Evolutionary conservation across 352 stramenopile species (phyloP).

Genomic region (Aphanomyces cochlioides): DNA sequence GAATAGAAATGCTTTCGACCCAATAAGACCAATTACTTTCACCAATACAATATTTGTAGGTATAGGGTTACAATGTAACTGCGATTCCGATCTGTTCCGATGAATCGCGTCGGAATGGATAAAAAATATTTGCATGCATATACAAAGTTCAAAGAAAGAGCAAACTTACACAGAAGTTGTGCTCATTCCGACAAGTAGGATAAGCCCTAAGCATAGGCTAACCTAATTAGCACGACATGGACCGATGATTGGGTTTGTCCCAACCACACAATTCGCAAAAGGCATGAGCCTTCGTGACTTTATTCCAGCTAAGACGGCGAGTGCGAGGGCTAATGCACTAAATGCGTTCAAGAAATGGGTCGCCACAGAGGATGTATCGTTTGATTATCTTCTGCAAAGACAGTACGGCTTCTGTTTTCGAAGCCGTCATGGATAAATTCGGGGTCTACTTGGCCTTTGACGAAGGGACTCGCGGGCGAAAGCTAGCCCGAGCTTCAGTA

Average conservation of each 20-base stretch:
- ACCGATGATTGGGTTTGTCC: not conserved
- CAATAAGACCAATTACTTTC: not conserved
- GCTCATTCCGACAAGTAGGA: slow-evolving; percentile 3
- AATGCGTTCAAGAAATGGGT: slow-evolving; percentile 4
- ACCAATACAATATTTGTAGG: slow-evolving; percentile 1
- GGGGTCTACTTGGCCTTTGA: not conserved
- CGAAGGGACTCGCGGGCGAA: not conserved
- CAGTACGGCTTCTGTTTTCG: not conserved
- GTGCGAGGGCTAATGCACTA: not conserved
- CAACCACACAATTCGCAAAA: not conserved
- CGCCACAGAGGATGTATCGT: not conserved
- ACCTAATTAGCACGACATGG: not conserved
- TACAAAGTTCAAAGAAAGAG: not conserved
- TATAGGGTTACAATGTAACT: not conserved
- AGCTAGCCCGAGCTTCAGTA: not conserved
- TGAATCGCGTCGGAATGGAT: slow-evolving; percentile 5
- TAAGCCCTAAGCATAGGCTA: too few relatives aligned
- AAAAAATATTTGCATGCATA: not conserved
- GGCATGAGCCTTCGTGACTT: not conserved
- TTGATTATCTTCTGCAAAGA: not conserved
- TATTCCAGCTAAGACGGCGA: not conserved
- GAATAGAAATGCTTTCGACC: not conserved
- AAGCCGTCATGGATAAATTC: not conserved
- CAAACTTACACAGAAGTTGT: not conserved
- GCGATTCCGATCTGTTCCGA: not conserved